Conservation (phyloP, 371 early-diverging fungal genomes). For the Lichtheimia corymbifera region DNA sequence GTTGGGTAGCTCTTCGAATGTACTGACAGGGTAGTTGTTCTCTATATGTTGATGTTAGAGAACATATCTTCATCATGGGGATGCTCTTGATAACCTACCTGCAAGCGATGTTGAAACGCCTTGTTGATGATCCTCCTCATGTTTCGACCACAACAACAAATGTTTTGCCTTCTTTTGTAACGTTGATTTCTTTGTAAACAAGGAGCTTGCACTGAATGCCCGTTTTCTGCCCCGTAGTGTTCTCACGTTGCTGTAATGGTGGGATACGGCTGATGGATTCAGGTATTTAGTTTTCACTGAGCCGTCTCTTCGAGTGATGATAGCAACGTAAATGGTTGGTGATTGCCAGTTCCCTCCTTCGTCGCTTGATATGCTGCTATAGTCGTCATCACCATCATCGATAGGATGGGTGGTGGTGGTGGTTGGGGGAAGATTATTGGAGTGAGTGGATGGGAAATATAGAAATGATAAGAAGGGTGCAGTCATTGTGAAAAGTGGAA, state of each 20-base stretch:
- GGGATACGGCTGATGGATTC: slow-evolving; percentile 1
- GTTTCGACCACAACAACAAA: background rate
- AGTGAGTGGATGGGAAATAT: background rate
- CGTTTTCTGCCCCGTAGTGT: slow-evolving; percentile 2
- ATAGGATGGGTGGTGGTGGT: background rate
- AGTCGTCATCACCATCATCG: background rate
- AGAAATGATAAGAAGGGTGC: slow-evolving; percentile 6
- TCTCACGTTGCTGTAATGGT: background rate
- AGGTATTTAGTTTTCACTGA: slow-evolving; percentile 3
- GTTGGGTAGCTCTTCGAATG: slow-evolving; percentile 18
- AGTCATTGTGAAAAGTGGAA: background rate
- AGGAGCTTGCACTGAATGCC: background rate
- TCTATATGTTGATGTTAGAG: background rate
- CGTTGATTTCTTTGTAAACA: background rate
- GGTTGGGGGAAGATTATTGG: background rate
- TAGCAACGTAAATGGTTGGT: slow-evolving; percentile 8
- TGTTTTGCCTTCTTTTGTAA: slow-evolving; percentile 4
- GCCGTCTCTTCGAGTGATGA: slow-evolving; percentile 10
- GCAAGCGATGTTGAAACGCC: background rate
- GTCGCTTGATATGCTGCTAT: background rate
- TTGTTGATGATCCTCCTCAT: background rate
- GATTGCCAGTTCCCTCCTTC: no score
- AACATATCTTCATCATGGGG: background rate
- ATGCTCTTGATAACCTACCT: background rate
- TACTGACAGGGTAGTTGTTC: background rate